Evolutionary conservation across 2,329 filamentous ascomycete genomes (phyloP).

Genomic region (Aspergillus brasiliensis): DNA sequence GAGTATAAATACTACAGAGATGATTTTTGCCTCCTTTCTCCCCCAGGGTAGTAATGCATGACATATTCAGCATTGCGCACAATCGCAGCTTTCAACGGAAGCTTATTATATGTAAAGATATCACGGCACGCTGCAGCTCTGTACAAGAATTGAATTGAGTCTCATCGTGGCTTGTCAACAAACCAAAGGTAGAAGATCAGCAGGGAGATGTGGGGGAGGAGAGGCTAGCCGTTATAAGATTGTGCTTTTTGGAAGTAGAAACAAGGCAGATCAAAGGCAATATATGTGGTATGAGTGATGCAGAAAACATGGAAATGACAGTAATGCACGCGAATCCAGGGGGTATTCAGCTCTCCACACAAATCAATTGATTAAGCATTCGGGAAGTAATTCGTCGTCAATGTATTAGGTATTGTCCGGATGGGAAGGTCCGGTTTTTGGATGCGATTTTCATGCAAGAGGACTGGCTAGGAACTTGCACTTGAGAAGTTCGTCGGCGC

Average conservation of each 20-base stretch:
- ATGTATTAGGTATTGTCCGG: background rate
- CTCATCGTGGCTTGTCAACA: background rate
- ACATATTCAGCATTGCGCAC: background rate
- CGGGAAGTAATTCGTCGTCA: background rate
- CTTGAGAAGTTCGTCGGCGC: slow-evolving; percentile 83
- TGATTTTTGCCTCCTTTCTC: background rate
- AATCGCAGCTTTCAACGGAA: background rate
- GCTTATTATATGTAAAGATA: background rate
- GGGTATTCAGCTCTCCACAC: slow-evolving; percentile 6
- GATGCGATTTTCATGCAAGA: slow-evolving; percentile 31
- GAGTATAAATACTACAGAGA: too few relatives aligned
- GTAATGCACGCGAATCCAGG: background rate
- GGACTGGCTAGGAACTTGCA: slow-evolving; percentile 75
- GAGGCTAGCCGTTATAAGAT: background rate
- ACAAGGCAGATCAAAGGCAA: background rate
- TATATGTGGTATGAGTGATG: background rate
- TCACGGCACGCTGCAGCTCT: background rate
- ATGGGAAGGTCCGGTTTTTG: background rate
- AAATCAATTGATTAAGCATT: background rate
- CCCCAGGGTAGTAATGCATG: background rate
- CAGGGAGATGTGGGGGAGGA: background rate
- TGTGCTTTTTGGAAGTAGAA: background rate
- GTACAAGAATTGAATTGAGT: background rate
- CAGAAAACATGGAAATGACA: background rate
- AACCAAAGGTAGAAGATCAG: background rate